Evolutionary conservation across 768 basidiomycete species (phyloP), one percentile per base, ranked within the genome.

Genomic region (Mycena filopes): DNA sequence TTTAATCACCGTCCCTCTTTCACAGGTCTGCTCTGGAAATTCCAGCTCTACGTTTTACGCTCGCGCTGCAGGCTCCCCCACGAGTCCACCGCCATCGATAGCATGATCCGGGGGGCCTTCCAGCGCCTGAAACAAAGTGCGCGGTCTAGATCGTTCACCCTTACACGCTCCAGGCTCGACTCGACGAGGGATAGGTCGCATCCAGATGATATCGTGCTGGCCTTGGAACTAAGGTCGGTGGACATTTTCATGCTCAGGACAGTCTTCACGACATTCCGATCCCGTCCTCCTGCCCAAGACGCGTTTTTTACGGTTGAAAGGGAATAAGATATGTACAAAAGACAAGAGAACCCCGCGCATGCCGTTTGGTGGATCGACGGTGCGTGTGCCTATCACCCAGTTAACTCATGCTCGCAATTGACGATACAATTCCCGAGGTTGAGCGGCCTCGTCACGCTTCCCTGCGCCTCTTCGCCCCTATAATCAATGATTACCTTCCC

Each of bases 341-440:
- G 2, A 31, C 28, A 49, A n/a, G 0, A 7, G 3, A 40, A 58
- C n/a, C n/a, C n/a, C n/a, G n/a, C n/a, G n/a, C 56, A 65, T 55
- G 36, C 45, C 29, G 25, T 7, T 31, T 15, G 43, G 63, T 65
- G 56, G 63, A 65, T 65, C 63, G 63, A 59, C 63, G 55, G 63
- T 59, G 63, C 55, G 63, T 65, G 46, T 65, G 46, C 50, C 63
- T 54, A 23, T 21, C 51, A 13, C 26, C 59, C 38, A 42, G 16
- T 65, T 59, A n/a, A n/a, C n/a, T n/a, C n/a, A 65, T 55, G 26
- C 64, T 65, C 40, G 42, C 41, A 25, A 55, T 31, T 55, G 43
- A 59, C 53, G 40, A n/a, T 33, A 10, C 42, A 59, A 55, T 55
- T 60, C 45, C n/a, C 57, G 64, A 65, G 57, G 57, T 60, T 65